Evolutionary conservation across 495 filamentous ascomycete genomes (phyloP).

Genomic region (Immersiella caudata): DNA sequence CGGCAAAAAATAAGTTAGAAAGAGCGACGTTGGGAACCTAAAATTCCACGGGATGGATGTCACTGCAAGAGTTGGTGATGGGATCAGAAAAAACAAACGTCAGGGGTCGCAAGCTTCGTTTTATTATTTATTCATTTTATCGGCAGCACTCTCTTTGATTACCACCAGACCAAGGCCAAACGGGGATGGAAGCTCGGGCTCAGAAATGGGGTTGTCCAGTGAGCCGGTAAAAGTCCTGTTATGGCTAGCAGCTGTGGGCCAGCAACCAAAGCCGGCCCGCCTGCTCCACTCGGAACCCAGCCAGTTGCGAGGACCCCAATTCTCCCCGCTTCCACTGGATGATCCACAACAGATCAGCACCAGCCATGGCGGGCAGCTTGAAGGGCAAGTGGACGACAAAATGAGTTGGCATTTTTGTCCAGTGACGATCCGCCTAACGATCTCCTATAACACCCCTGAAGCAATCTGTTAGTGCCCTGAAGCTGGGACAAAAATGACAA

Average conservation of each 20-base stretch:
- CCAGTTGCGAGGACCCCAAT: neutral
- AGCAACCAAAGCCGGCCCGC: slow-evolving; percentile 15
- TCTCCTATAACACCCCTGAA: too few species aligned
- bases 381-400: too few species aligned
- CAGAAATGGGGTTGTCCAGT: slow-evolving; percentile 23
- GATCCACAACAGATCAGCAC: neutral
- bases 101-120: slow-evolving; percentile 9
- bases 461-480: too few species aligned
- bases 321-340: neutral
- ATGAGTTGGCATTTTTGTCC: too few species aligned
- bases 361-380: neutral
- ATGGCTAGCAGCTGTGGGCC: slow-evolving; percentile 1
- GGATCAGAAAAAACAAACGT: neutral
- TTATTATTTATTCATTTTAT: slow-evolving; percentile 24
- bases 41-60: neutral
- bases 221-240: slow-evolving; percentile 24
- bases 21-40: slow-evolving; percentile 4
- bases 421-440: too few species aligned
- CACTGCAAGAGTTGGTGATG: slow-evolving; percentile 6
- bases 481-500: too few species aligned
- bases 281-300: neutral
- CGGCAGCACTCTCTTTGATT: slow-evolving; percentile 25
- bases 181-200: neutral
- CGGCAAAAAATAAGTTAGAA: neutral
- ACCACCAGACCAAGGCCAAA: slow-evolving; percentile 13